A percentile compares a stretch with the other conserved stretches of the same genome.
Conservation (phyloP, 352 stramenopile genomes). For the Phytophthora capsici region DNA sequence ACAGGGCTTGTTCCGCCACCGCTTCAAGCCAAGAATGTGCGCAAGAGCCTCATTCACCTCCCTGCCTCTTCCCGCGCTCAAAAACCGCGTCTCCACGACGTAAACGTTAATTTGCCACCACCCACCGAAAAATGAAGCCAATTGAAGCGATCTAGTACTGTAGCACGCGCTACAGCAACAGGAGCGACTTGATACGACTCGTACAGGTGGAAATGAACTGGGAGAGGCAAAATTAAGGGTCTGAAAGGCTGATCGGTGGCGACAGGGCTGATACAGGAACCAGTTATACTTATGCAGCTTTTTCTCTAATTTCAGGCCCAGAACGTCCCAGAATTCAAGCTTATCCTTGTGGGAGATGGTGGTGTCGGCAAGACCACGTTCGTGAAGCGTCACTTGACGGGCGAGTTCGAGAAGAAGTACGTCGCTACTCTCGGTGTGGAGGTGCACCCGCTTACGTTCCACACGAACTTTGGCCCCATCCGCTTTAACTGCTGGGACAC, state of each 20-base stretch:
- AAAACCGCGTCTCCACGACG: neutral
- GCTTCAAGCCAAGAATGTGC: neutral
- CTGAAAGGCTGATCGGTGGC: neutral
- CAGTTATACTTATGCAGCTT: slow-evolving; percentile 20
- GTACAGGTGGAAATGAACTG: slow-evolving; percentile 1
- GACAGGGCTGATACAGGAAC: neutral
- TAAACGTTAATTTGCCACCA: neutral
- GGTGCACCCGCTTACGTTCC: slow-evolving; percentile 98
- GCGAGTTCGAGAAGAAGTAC: slow-evolving; percentile 99
- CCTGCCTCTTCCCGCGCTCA: slow-evolving; percentile 5
- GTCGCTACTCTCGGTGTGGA: slow-evolving; percentile 99
- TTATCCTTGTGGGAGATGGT: slow-evolving; percentile 99
- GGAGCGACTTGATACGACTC: slow-evolving; percentile 2
- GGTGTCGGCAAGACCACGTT: slow-evolving; percentile 99
- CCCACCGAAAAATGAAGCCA: slow-evolving; percentile 15
- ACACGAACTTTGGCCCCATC: slow-evolving; percentile 99
- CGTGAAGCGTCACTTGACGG: slow-evolving; percentile 99
- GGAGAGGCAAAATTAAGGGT: slow-evolving; percentile 20
- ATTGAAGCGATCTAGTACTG: slow-evolving; percentile 19
- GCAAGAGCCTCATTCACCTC: slow-evolving; percentile 1
- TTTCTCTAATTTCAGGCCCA: slow-evolving; percentile 44
- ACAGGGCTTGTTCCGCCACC: neutral
- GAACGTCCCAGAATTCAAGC: slow-evolving; percentile 99
- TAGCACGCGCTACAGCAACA: slow-evolving; percentile 9
- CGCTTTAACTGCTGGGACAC: slow-evolving; percentile 99